Base-by-base conservation (phyloP, 2,329 filamentous ascomycete species). In the Huntiella bhutanensis region DNA sequence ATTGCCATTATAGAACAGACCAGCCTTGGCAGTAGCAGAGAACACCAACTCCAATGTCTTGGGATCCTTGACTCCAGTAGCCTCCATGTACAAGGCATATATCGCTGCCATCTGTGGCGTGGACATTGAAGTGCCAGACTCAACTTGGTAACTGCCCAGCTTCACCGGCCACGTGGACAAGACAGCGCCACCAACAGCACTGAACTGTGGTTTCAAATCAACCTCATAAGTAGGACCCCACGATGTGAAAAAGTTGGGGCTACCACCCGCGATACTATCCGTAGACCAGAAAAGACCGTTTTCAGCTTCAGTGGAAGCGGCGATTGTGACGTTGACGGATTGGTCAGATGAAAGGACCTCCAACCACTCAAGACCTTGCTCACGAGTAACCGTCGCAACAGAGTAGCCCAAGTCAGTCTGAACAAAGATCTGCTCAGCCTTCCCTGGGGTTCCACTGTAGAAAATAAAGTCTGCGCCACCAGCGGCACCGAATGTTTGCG, bases 41-140 rank as follows among this genome's bases (percentile, higher is more conserved):
- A 69, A 58, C 16, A 62, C 51, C 53, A 59, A 63, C 56, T 65
- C 61, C 7, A 69, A 56, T 2, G 57, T 61, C 52, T 58, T 59
- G 35, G 64, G 66, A 47, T 64, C 62, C 48, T 64, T 61, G 44
- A 59, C 66, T 15, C 64, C 64, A 37, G 62, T 62, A 19, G 60
- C 62, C 41, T 67, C 58, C 41, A 62, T 63, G n/a, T 51, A 40
- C 10, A 52, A 40, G 5, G 53, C 52, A 12, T 33, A 44, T 12
- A 53, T 45, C 3, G 44, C 42, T 4, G 52, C 53, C 5, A 47
- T 43, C 11, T 52, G 36, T 2, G 52, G 51, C 3, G 44, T 49
- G 2, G 52, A 35, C 52, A 54, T 54, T 13, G 50, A 51, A 1
- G 53, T 54, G 2, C 53, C 53, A 10, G 43, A 49, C 5, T 34